Base-by-base conservation (phyloP, 768 basidiomycete species). In the Suillus fuscotomentosus region DNA sequence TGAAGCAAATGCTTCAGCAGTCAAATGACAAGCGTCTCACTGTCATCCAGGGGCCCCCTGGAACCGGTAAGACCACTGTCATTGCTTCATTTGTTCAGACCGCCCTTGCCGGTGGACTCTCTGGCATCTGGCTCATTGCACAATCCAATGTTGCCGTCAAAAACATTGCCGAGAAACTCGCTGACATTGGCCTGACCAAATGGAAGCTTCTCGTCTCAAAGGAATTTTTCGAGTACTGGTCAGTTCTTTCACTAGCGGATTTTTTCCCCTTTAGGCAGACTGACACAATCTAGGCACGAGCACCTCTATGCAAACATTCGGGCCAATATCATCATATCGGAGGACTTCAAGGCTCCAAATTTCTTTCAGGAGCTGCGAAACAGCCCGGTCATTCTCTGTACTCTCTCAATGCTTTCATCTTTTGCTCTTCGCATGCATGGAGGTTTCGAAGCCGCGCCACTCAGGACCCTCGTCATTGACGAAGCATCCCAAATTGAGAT, bases 131-230 rank as follows among this genome's bases (percentile, higher is more conserved):
- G 90, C 84, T 95, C 6, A 79, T 92, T 70, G 91, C 93, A 41
- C 90, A 95, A 70, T 90, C 89, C 20, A 95, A 95, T 79, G 86
- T 94, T 57, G 93, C 91, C 55, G 93, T 94, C 24, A 94, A 92
- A 75, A 94, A 95, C 68, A 94, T 95, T 77, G 92, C 91, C 60
- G 89, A 91, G 70, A 92, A 92, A 77, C 77, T 95, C 20, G 74
- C 79, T n/a, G 74, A 81, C 9, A 78, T 83, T 70, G 81, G 77
- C 0, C 85, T 91, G 64, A 51, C 68, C 3, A 67, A 83, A 10
- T 95, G 87, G 83, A 86, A 79, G 65, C 79, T 95, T 2, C 72
- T 94, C 3, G 88, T 94, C n/a, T 89, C 92, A 1, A 76, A 70
- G 76, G 84, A 88, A 0, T 95, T 94, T 70, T 82, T 86, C 67